These are phyloP conservation scores for Ustilago vetiveriae DNA, from an alignment of 1,284 basidiomycete genomes.

Conservation along the genomic window DNA sequence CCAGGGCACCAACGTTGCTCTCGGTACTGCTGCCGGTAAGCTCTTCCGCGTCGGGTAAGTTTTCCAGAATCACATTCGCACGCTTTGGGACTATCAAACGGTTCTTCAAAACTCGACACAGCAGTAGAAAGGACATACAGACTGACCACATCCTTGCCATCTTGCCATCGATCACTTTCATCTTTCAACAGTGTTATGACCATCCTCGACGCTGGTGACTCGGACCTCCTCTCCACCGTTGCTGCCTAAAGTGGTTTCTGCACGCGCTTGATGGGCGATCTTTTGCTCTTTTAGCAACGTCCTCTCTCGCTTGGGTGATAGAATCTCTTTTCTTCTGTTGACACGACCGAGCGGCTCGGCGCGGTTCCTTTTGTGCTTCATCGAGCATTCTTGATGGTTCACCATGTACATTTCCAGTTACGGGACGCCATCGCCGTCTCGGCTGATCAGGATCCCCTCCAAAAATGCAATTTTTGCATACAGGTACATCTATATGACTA, in stretches of 20 bases:
- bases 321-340: too few relatives aligned
- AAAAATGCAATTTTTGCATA: slow-evolving; percentile 40
- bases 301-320: too few relatives aligned
- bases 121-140: too few relatives aligned
- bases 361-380: background rate
- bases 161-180: background rate
- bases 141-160: background rate
- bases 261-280: slow-evolving; percentile 18
- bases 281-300: slow-evolving; percentile 25
- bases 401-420: slow-evolving; percentile 18
- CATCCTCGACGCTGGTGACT: slow-evolving; percentile 95
- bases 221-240: slow-evolving; percentile 76
- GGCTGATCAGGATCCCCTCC: slow-evolving; percentile 10
- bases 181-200: slow-evolving; percentile 79
- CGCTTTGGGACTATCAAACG: too few relatives aligned
- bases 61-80: background rate
- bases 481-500: background rate
- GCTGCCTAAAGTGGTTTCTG: slow-evolving; percentile 50
- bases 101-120: too few relatives aligned
- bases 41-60: slow-evolving; percentile 97
- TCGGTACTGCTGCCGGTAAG: slow-evolving; percentile 98
- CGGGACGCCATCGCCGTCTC: slow-evolving; percentile 4
- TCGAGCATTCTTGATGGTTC: background rate
- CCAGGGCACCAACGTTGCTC: slow-evolving; percentile 92
- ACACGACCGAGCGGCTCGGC: slow-evolving; percentile 21